A percentile compares a stretch with the other conserved stretches of the same genome.
Conservation (phyloP, 1,284 basidiomycete genomes). For the Leccinum solheimii region DNA sequence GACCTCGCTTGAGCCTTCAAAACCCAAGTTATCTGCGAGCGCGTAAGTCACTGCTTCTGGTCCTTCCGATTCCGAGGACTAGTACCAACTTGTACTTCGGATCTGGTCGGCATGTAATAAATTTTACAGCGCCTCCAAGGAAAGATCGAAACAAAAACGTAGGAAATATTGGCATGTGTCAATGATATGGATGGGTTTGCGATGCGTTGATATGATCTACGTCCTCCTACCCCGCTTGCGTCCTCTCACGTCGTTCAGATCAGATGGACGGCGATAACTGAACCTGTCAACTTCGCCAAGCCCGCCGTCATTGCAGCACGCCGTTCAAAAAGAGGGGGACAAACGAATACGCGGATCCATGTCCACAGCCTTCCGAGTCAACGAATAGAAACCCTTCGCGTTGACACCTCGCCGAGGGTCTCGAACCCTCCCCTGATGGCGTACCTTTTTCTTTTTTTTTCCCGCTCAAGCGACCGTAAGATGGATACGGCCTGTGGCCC, state of each 20-base stretch:
- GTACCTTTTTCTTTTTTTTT: background rate
- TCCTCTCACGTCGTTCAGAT: constrained; percentile 6
- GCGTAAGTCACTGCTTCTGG: background rate
- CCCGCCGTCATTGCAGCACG: background rate
- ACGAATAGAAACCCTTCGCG: background rate
- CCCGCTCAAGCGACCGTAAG: background rate
- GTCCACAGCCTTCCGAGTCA: background rate
- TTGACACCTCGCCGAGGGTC: background rate
- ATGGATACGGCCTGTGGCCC: background rate
- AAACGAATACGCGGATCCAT: background rate
- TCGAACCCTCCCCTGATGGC: background rate
- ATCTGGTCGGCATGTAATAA: background rate
- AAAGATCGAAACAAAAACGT: background rate
- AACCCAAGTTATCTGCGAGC: background rate
- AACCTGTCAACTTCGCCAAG: constrained; percentile 4
- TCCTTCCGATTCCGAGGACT: background rate
- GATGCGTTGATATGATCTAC: background rate
- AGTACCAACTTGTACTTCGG: background rate
- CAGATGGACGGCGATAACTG: background rate
- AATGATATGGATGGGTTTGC: background rate
- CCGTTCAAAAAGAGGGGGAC: background rate
- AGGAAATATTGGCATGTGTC: background rate
- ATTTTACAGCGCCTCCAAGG: background rate
- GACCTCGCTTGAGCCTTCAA: background rate
- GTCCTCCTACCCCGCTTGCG: background rate